Evolutionary conservation across 2,329 filamentous ascomycete species (phyloP).

Genomic region (Cytospora mali): DNA sequence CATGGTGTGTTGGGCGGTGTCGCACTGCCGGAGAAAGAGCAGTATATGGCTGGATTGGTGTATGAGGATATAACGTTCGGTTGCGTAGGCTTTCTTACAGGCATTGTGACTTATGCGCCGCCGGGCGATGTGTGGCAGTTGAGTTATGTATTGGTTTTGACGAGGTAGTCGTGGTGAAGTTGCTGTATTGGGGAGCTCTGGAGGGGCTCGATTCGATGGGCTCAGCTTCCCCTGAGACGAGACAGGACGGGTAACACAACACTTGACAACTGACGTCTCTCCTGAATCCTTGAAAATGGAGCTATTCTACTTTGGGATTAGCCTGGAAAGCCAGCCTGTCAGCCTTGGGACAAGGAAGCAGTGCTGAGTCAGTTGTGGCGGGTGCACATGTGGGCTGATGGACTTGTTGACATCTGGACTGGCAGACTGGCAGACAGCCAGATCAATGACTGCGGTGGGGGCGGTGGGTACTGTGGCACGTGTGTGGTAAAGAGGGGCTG

Average conservation of each 20-base stretch:
- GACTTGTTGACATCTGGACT: too few species aligned
- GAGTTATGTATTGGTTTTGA: not conserved
- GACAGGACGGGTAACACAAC: not conserved
- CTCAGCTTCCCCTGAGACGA: constrained; percentile 15
- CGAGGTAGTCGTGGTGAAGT: constrained; percentile 1
- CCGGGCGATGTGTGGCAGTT: constrained; percentile 30
- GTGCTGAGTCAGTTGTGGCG: constrained; percentile 11
- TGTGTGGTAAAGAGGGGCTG: too few species aligned
- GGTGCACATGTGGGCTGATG: too few species aligned
- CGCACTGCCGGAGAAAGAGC: not conserved
- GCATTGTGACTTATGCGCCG: constrained; percentile 30
- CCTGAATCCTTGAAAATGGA: not conserved
- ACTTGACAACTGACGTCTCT: constrained; percentile 19
- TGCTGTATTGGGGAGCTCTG: not conserved
- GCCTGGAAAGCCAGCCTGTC: not conserved
- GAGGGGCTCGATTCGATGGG: constrained; percentile 17
- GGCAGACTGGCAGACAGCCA: too few species aligned
- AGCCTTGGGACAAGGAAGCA: not conserved
- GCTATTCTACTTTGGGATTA: constrained; percentile 6
- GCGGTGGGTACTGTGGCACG: too few species aligned
- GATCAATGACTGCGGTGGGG: too few species aligned
- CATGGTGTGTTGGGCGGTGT: not conserved
- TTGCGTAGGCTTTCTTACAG: constrained; percentile 28
- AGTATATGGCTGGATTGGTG: not conserved
- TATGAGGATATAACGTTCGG: too few species aligned